Evolutionary conservation across 1,284 basidiomycete species (phyloP).

Genomic region (Ceratobasidium theobromae): DNA sequence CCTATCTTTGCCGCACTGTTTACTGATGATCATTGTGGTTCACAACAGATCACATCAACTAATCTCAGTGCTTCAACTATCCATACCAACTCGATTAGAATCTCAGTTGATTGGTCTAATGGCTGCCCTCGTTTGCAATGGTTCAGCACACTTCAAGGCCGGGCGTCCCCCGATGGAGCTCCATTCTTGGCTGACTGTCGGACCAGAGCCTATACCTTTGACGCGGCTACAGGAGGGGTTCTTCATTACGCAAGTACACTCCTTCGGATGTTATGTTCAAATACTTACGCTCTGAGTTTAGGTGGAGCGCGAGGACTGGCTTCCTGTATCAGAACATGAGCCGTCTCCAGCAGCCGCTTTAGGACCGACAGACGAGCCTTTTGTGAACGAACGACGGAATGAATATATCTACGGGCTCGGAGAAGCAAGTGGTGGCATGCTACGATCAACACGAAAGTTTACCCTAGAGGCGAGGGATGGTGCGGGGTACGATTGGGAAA

Average conservation of each 20-base stretch:
- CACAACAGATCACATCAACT: neutral
- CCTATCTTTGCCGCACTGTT: neutral
- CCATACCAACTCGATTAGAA: conserved; percentile 6
- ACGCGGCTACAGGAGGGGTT: conserved; percentile 19
- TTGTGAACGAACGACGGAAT: conserved; percentile 23
- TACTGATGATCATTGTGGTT: neutral
- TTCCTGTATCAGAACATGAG: conserved; percentile 27
- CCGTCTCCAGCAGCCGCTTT: conserved; percentile 10
- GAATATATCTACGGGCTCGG: conserved; percentile 27
- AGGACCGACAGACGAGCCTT: conserved; percentile 5
- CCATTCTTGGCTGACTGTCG: conserved; percentile 20
- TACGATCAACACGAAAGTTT: conserved; percentile 19
- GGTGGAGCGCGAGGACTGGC: conserved; percentile 27
- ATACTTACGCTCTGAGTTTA: neutral
- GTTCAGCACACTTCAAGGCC: conserved; percentile 16
- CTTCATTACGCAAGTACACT: conserved; percentile 19
- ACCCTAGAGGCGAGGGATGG: conserved; percentile 25
- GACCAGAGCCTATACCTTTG: conserved; percentile 29
- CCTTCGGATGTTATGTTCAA: neutral
- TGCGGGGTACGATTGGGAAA: conserved; percentile 25
- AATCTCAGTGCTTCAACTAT: neutral
- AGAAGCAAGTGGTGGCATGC: conserved; percentile 21
- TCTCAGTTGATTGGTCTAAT: conserved; percentile 25
- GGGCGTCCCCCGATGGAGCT: neutral
- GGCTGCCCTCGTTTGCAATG: conserved; percentile 25